phyloP scores from a whole-genome alignment of 2,329 filamentous ascomycete species.

The Aspergillus felis region DNA sequence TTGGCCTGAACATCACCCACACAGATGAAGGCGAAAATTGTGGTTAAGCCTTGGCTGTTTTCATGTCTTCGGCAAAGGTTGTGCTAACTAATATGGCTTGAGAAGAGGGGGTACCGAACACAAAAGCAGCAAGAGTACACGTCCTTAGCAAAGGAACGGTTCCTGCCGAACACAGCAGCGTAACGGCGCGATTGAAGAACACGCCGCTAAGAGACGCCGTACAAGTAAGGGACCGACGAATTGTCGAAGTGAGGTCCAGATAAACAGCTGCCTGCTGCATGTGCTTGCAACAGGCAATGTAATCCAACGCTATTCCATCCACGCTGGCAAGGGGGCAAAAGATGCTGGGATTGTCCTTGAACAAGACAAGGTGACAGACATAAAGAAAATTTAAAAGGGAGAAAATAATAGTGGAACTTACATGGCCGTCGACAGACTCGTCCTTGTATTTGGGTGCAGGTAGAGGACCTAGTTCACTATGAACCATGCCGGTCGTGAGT shows the following conservation, averaged over 20 bases:
- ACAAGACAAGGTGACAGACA: slow-evolving; percentile 4
- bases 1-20: not conserved
- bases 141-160: not conserved
- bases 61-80: not conserved
- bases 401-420: slow-evolving; percentile 31
- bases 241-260: not conserved
- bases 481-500: slow-evolving; percentile 43
- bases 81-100: not conserved
- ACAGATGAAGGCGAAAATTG: not conserved
- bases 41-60: not conserved
- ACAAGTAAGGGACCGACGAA: not conserved
- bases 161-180: not conserved
- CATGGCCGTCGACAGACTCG: slow-evolving; percentile 45
- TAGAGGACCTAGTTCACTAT: slow-evolving; percentile 38
- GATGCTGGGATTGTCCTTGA: not conserved
- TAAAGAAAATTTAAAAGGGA: slow-evolving; percentile 12
- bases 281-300: not conserved
- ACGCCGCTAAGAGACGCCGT: not conserved
- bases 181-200: not conserved
- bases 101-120: not conserved
- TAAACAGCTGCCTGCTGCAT: not conserved
- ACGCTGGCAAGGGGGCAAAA: not conserved
- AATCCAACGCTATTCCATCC: not conserved
- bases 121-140: not conserved
- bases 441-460: slow-evolving; percentile 45